Conservation (phyloP, 164 flowering plant genomes). For the Pachysandra terminalis region DNA sequence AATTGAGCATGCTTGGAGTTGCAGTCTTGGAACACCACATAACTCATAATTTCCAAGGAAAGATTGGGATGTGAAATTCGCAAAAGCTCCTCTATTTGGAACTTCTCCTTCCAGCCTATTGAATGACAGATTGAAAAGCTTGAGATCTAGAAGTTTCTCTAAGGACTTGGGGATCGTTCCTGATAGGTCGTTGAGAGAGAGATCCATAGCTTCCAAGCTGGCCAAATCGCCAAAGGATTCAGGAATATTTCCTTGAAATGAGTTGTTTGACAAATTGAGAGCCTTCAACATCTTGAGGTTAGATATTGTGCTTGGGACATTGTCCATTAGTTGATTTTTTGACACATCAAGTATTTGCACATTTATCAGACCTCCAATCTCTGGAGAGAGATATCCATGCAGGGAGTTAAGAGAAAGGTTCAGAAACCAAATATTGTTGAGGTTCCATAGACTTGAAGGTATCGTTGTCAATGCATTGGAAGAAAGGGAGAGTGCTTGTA, state of each 20-base stretch:
- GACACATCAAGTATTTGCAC: neutral
- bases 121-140: neutral
- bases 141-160: neutral
- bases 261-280: neutral
- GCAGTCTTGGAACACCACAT: neutral
- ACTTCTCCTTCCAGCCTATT: neutral
- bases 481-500: neutral
- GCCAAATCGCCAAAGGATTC: neutral
- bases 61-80: neutral
- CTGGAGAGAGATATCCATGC: neutral
- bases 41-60: neutral
- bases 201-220: constrained; percentile 3
- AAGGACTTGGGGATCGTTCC: neutral
- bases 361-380: neutral
- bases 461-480: neutral
- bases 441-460: neutral
- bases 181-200: neutral
- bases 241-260: neutral
- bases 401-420: neutral
- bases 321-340: neutral
- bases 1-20: neutral
- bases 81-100: neutral
- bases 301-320: neutral
- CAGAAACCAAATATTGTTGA: neutral
- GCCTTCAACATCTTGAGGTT: neutral